These are phyloP conservation scores for Penicillium brevicompactum DNA, from an alignment of 2,329 filamentous ascomycete species.

Conservation along the genomic window DNA sequence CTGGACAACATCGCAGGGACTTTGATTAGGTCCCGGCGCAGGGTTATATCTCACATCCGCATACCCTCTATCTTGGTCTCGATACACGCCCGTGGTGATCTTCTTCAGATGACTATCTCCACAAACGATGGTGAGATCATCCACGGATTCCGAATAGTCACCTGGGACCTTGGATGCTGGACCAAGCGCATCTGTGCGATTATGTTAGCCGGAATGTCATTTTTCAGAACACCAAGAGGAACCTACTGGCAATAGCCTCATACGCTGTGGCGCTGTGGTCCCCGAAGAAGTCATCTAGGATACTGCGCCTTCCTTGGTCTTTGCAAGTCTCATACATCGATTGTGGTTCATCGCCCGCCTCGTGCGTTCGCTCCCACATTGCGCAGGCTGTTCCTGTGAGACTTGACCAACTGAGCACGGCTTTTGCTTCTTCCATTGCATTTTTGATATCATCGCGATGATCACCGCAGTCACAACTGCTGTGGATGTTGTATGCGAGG, in stretches of 20 bases:
- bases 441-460: not conserved
- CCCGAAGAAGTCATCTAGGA: not conserved
- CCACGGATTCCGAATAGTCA: not conserved
- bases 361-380: not conserved
- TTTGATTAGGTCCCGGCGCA: not conserved
- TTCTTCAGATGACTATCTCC: not conserved
- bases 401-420: not conserved
- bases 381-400: not conserved
- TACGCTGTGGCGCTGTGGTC: not conserved
- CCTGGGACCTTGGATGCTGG: not conserved
- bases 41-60: not conserved
- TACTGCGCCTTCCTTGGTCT: not conserved
- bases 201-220: not conserved
- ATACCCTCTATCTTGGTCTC: not conserved
- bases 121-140: not conserved
- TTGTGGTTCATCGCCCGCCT: not conserved
- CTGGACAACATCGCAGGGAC: not conserved
- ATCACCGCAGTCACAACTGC: not conserved
- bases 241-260: not conserved
- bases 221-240: not conserved
- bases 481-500: not conserved
- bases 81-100: not conserved
- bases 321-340: not conserved
- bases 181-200: not conserved
- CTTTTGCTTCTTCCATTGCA: not conserved